Base-by-base conservation (phyloP, 2,329 filamentous ascomycete species). In the Calonectria pauciramosa region DNA sequence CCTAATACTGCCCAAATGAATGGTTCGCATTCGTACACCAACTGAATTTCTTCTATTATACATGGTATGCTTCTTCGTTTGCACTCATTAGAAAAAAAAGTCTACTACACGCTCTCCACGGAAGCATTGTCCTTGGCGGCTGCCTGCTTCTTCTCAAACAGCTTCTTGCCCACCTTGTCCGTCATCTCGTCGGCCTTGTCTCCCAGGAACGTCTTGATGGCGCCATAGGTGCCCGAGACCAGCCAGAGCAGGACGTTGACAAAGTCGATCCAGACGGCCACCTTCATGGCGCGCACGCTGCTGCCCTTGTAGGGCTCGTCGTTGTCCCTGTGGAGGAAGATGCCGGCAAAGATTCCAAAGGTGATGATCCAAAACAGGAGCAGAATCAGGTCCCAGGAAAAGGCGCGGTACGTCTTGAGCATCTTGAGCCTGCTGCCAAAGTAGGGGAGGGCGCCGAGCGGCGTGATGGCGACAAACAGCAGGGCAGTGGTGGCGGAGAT, bases 181-280 rank as follows among this genome's bases (percentile, higher is more conserved):
- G 83, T 84, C 54, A 84, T 73, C 23, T 82, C 79, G 14, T 88
- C 86, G 6, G 82, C 81, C 79, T 86, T 87, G 14, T 86, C 85
- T 0, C 86, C 86, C 52, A 88, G 66, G 73, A 84, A 86, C 0
- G 83, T 86, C 82, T 86, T 86, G 74, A 85, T 30, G 63, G 76
- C 83, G 34, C 87, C 87, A 47, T 88, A 89, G 8, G 79, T 79
- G 8, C 84, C 87, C 0, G 87, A 88, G 5, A 88, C 75, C 16
- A 92, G 84, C 94, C 94, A 96, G 54, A 96, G 84, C 28, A 93
- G 71, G 83, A 93, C 88, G 77, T 93, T 94, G 38, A 91, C 87
- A 32, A 95, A 82, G 82, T 95, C 93, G 32, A 95, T 85, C 92
- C 93, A 95, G 4, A 94, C 93, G 2, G 93, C 93, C 75, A 90